Percentiles rank a stretch among this genome's conserved stretches.
Conservation (phyloP, 345 rosid genomes). For the Euphorbia tirucalli region DNA sequence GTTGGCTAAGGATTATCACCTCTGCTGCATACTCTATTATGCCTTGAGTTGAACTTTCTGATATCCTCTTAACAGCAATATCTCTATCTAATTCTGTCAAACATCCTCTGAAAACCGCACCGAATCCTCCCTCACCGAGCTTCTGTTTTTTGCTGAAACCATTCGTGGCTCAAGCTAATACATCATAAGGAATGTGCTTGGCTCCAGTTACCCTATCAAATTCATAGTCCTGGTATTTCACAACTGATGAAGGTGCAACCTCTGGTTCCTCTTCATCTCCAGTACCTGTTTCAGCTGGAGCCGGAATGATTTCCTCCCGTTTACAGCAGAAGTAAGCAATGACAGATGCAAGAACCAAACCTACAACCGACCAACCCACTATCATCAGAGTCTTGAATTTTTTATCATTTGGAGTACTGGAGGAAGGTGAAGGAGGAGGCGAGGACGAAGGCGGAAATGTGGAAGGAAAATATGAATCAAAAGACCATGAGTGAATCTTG, state of each 20-base stretch:
- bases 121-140: slow-evolving; percentile 11
- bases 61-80: slow-evolving; percentile 2
- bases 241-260: no score
- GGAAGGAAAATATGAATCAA: slow-evolving; percentile 3
- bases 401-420: no score
- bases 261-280: no score
- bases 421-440: not conserved
- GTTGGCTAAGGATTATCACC: no score
- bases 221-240: not conserved
- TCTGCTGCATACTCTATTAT: no score
- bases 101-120: not conserved
- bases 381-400: no score
- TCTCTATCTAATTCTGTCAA: not conserved
- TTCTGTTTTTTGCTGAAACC: not conserved
- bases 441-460: no score
- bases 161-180: not conserved
- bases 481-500: slow-evolving; percentile 23
- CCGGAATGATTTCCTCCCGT: no score
- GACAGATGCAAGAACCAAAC: no score
- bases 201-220: not conserved
- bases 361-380: no score
- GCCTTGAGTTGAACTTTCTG: not conserved
- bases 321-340: no score
- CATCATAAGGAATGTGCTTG: not conserved
- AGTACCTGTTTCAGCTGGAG: no score